phyloP scores from a whole-genome alignment of 805 yeast species.

The Sungouiozyma intestinalis region DNA sequence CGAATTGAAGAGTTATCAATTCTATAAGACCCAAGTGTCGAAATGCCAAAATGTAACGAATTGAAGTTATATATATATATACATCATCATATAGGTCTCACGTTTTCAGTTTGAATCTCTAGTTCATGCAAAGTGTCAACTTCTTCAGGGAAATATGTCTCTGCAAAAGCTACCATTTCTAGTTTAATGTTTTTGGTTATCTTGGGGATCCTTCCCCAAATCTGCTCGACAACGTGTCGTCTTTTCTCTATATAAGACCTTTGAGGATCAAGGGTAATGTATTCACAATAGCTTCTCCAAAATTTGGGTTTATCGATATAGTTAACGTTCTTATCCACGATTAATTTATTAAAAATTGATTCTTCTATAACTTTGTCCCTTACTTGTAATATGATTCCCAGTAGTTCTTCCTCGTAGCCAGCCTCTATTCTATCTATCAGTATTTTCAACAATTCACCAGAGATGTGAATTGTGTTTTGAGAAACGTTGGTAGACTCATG shows the following conservation, averaged over 20 bases:
- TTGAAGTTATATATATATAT: neutral
- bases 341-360: constrained; percentile 14
- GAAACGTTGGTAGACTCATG: too few species aligned
- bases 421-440: constrained; percentile 14
- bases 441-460: constrained; percentile 3
- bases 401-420: constrained; percentile 10
- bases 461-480: constrained; percentile 13
- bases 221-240: constrained; percentile 10
- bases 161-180: constrained; percentile 12
- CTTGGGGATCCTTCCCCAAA: constrained; percentile 12
- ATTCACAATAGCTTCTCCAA: constrained; percentile 21
- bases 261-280: constrained; percentile 18
- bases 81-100: neutral
- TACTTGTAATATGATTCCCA: constrained; percentile 14
- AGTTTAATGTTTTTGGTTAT: neutral
- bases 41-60: constrained; percentile 3
- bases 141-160: constrained; percentile 23
- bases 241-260: constrained; percentile 21
- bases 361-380: constrained; percentile 19
- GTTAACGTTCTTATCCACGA: constrained; percentile 10
- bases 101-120: neutral
- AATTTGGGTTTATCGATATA: constrained; percentile 16
- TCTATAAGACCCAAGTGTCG: constrained; percentile 4
- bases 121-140: constrained; percentile 12
- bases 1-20: constrained; percentile 4